A percentile compares a stretch with the other conserved stretches of the same genome.
phyloP scores from a whole-genome alignment of 176 grass and related monocot species.

The Thalia dealbata region DNA sequence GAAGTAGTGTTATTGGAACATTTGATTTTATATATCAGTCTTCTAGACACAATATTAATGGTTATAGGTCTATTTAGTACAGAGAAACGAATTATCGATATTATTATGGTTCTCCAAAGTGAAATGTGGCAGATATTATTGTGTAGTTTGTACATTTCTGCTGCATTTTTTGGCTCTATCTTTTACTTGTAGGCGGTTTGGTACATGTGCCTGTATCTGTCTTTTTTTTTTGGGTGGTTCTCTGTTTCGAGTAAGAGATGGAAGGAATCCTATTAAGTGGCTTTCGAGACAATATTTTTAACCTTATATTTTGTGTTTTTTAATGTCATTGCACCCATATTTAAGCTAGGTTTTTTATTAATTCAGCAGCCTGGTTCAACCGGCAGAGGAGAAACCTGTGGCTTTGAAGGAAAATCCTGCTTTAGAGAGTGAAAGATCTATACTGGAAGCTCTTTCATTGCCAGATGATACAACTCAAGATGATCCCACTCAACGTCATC shows the following conservation, averaged over 20 bases:
- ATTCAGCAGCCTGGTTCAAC: slow-evolving; percentile 25
- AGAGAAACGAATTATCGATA: too few species aligned
- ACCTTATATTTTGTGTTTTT: neutral
- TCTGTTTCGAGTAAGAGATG: neutral
- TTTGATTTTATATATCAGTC: too few species aligned
- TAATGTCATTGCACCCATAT: neutral
- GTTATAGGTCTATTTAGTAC: too few species aligned
- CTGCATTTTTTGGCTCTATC: too few species aligned
- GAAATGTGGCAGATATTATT: too few species aligned
- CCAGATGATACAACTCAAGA: slow-evolving; percentile 24
- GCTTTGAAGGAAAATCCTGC: slow-evolving; percentile 22
- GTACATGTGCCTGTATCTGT: too few species aligned
- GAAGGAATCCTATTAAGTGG: neutral
- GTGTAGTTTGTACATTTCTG: too few species aligned
- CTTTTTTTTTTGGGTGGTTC: neutral
- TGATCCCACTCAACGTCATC: neutral
- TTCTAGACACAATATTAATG: too few species aligned
- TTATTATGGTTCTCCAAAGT: too few species aligned
- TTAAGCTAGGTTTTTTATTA: slow-evolving; percentile 4
- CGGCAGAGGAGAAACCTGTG: slow-evolving; percentile 23
- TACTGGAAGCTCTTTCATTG: slow-evolving; percentile 40
- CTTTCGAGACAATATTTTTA: neutral
- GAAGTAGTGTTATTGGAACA: too few species aligned
- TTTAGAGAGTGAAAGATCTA: slow-evolving; percentile 24
- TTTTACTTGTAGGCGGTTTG: too few species aligned